Percentiles rank a stretch among this genome's conserved stretches.
Evolutionary conservation across 768 basidiomycete species (phyloP).

Genomic region (Sarcodon aspratus): DNA sequence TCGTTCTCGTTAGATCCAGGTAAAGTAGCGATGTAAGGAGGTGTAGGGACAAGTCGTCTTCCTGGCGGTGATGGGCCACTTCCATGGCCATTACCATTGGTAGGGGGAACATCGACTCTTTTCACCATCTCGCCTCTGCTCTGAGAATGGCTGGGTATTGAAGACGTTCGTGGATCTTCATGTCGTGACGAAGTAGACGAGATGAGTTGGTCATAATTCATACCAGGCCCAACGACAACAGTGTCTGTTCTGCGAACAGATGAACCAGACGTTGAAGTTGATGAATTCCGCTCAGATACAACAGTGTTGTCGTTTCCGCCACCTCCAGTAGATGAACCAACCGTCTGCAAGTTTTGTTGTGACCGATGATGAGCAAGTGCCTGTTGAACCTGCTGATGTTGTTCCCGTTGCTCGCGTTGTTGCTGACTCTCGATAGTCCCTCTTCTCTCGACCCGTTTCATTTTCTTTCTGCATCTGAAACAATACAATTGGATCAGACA

Average conservation of each 20-base stretch:
- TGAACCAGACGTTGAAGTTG: not conserved
- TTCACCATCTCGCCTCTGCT: too few relatives aligned
- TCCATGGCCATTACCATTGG: too few relatives aligned
- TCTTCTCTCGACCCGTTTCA: slow-evolving; percentile 73
- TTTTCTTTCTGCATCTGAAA: slow-evolving; percentile 67
- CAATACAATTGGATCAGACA: slow-evolving; percentile 1
- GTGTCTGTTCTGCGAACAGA: not conserved
- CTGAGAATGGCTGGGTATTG: not conserved
- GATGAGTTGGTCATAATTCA: slow-evolving; percentile 1
- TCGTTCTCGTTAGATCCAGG: slow-evolving; percentile 7
- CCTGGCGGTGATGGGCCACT: too few relatives aligned
- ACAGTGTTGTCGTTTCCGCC: not conserved
- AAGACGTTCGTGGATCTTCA: not conserved
- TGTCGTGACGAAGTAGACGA: not conserved
- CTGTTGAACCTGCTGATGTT: slow-evolving; percentile 9
- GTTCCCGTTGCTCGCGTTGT: slow-evolving; percentile 1
- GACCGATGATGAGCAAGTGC: slow-evolving; percentile 6
- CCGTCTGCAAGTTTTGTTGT: slow-evolving; percentile 5
- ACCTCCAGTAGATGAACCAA: slow-evolving; percentile 1
- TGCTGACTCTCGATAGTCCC: slow-evolving; percentile 43
- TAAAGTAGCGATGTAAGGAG: slow-evolving; percentile 11
- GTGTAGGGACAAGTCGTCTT: too few relatives aligned
- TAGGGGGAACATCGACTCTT: too few relatives aligned
- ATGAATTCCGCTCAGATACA: not conserved
- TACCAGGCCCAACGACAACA: not conserved